These are phyloP conservation scores for Kitagawia praeruptora DNA, from an alignment of 129 eudicot species.

Conservation along the genomic window DNA sequence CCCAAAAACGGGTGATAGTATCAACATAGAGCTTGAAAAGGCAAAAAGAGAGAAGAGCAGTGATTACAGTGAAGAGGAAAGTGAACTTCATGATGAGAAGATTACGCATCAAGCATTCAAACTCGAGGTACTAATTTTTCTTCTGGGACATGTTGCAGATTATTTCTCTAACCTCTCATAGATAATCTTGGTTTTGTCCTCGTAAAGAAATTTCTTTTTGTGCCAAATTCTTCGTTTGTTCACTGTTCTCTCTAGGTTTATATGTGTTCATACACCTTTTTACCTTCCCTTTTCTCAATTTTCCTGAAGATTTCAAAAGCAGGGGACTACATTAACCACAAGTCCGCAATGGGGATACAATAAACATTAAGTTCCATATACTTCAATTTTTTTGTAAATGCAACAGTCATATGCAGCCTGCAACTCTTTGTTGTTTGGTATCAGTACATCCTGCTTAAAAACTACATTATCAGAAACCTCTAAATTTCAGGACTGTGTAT, in stretches of 20 bases:
- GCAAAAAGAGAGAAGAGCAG: constrained; percentile 8
- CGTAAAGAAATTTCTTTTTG: neutral
- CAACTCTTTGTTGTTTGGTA: neutral
- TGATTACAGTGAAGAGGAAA: constrained; percentile 17
- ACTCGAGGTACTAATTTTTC: constrained; percentile 40
- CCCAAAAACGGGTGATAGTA: constrained; percentile 86
- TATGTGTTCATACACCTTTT: neutral
- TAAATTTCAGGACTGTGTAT: neutral
- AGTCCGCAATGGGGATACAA: neutral
- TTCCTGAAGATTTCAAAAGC: neutral
- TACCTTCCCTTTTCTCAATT: neutral
- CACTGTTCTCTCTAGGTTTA: neutral
- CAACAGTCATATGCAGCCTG: neutral
- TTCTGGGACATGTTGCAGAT: neutral
- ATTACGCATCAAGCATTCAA: constrained; percentile 46
- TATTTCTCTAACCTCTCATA: neutral
- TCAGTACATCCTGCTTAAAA: neutral
- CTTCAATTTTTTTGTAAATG: neutral
- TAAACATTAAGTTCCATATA: neutral
- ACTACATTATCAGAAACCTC: neutral
- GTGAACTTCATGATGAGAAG: constrained; percentile 29
- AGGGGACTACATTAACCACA: neutral
- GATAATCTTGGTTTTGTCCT: neutral
- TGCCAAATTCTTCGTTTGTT: neutral
- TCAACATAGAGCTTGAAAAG: constrained; percentile 70